Conservation (phyloP, 371 early-diverging fungal species). For the Mortierella sp. region DNA sequence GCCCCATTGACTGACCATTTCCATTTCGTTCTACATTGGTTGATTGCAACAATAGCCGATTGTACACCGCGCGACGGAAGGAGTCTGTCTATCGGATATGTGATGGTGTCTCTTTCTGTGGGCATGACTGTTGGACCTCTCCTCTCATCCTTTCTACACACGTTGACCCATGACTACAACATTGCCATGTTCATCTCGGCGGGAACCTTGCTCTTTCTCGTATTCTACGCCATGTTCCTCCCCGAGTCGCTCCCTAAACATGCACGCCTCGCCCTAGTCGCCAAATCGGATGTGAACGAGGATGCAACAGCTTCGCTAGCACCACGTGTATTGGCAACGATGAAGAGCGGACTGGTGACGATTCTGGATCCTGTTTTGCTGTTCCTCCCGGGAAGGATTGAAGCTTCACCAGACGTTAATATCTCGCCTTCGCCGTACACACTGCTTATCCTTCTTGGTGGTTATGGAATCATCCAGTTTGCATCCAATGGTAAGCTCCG, state of each 20-base stretch:
- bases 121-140: constrained; percentile 31
- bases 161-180: constrained; percentile 11
- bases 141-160: constrained; percentile 19
- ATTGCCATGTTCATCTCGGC: constrained; percentile 11
- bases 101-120: constrained; percentile 31
- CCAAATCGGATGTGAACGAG: background rate
- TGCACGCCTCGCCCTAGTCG: background rate
- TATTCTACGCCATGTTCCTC: constrained; percentile 25
- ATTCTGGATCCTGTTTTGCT: constrained; percentile 41
- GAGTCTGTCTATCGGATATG: constrained; percentile 35
- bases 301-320: background rate
- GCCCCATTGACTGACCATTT: background rate
- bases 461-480: constrained; percentile 21
- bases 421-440: constrained; percentile 31
- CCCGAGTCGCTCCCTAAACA: constrained; percentile 37
- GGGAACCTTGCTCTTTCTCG: background rate
- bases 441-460: constrained; percentile 18
- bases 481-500: constrained; percentile 16
- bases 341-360: constrained; percentile 8
- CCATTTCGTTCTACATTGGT: background rate
- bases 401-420: constrained; percentile 26
- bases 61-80: constrained; percentile 40
- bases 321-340: background rate
- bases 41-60: constrained; percentile 17
- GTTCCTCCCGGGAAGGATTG: constrained; percentile 44